Evolutionary conservation across 108 stramenopile species (phyloP).

Genomic region (Nitzschia inconspicua): DNA sequence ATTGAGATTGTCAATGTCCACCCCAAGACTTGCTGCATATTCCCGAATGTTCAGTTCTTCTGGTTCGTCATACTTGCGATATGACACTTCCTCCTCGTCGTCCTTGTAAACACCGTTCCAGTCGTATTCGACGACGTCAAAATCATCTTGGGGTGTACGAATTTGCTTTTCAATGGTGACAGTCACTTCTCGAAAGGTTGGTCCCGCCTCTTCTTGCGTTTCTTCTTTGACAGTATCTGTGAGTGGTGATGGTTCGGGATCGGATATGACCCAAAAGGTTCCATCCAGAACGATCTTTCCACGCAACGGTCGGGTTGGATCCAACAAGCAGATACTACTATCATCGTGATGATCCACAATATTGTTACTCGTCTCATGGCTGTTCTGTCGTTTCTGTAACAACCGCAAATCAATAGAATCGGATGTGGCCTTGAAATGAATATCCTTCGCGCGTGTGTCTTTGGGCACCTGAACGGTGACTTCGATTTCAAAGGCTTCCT

Average conservation of each 20-base stretch:
- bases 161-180: slow-evolving; percentile 70
- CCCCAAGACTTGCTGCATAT: slow-evolving; percentile 75
- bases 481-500: slow-evolving; percentile 84
- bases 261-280: slow-evolving; percentile 77
- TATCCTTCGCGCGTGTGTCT: slow-evolving; percentile 58
- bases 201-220: not conserved
- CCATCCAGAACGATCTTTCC: slow-evolving; percentile 71
- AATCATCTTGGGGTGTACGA: slow-evolving; percentile 43
- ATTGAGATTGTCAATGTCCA: slow-evolving; percentile 87
- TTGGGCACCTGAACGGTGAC: slow-evolving; percentile 61
- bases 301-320: slow-evolving; percentile 54
- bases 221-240: slow-evolving; percentile 12
- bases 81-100: slow-evolving; percentile 68
- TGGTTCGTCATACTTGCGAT: slow-evolving; percentile 67
- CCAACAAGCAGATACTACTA: slow-evolving; percentile 38
- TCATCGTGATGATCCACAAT: not conserved
- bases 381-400: not conserved
- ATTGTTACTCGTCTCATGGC: not conserved
- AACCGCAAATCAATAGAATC: slow-evolving; percentile 51
- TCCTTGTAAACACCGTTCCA: slow-evolving; percentile 79
- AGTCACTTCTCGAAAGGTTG: slow-evolving; percentile 40
- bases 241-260: no score
- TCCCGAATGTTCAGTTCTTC: slow-evolving; percentile 77
- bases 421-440: slow-evolving; percentile 52
- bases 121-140: slow-evolving; percentile 73